phyloP scores from a whole-genome alignment of 2,329 filamentous ascomycete species.

The Simplicillium aogashimaense region DNA sequence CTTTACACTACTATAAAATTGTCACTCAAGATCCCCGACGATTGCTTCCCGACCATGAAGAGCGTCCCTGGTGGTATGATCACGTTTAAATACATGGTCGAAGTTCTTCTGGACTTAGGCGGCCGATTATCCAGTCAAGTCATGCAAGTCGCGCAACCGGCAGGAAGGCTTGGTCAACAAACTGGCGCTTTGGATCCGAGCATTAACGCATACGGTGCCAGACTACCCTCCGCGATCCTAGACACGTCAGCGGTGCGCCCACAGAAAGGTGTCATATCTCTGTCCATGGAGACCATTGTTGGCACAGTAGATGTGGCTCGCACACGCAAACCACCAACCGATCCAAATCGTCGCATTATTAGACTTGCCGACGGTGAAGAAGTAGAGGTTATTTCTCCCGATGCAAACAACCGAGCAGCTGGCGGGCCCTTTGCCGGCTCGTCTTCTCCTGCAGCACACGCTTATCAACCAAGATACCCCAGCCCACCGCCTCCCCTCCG shows the following conservation, averaged over 20 bases:
- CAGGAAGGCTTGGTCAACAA: conserved; percentile 26
- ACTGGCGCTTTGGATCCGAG: conserved; percentile 14
- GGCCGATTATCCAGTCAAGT: conserved; percentile 68
- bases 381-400: conserved; percentile 16
- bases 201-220: conserved; percentile 17
- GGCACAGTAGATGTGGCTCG: conserved; percentile 69
- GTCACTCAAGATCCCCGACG: conserved; percentile 77
- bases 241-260: conserved; percentile 80
- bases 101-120: conserved; percentile 86
- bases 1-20: conserved; percentile 73
- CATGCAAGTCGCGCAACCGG: conserved; percentile 50
- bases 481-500: conserved; percentile 4
- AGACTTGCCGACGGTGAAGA: conserved; percentile 20
- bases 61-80: conserved; percentile 90
- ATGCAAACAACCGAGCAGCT: conserved; percentile 27
- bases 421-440: conserved; percentile 9
- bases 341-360: conserved; percentile 8
- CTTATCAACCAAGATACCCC: background rate
- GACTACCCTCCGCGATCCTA: conserved; percentile 54
- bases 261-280: conserved; percentile 85
- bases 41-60: conserved; percentile 84
- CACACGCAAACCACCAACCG: conserved; percentile 12
- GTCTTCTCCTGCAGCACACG: no score
- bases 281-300: conserved; percentile 77
- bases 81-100: conserved; percentile 86